A percentile compares a stretch with the other conserved stretches of the same genome.
Evolutionary conservation across 768 basidiomycete genomes (phyloP).

Genomic region (Suillus americanus): DNA sequence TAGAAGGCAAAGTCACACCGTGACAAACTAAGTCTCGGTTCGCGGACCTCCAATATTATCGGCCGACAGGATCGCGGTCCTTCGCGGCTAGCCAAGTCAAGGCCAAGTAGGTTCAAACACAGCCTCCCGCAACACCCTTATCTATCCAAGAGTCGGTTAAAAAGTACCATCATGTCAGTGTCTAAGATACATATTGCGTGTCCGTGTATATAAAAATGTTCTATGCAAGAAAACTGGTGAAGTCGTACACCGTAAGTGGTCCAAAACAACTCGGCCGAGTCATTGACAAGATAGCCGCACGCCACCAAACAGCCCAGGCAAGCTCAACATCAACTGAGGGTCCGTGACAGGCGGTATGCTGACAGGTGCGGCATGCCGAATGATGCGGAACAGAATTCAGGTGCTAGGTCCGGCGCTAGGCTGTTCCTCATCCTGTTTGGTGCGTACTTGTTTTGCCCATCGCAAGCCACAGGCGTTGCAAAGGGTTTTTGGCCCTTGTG

Average conservation of each 20-base stretch:
- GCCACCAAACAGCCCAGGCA: not conserved
- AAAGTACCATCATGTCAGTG: not conserved
- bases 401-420: slow-evolving; percentile 21
- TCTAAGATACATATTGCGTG: slow-evolving; percentile 7
- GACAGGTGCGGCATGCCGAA: not conserved
- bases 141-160: too few species aligned
- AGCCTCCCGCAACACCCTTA: not conserved
- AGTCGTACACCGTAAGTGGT: not conserved
- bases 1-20: too few species aligned
- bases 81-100: not conserved
- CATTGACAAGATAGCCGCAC: not conserved
- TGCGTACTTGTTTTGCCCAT: slow-evolving; percentile 80
- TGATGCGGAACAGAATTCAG: slow-evolving; percentile 10
- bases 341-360: not conserved
- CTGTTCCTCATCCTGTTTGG: slow-evolving; percentile 35
- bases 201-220: slow-evolving; percentile 10
- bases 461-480: slow-evolving; percentile 96
- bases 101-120: not conserved
- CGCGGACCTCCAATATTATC: not conserved
- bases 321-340: not conserved
- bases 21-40: too few species aligned
- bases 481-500: slow-evolving; percentile 93
- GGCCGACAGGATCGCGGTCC: not conserved
- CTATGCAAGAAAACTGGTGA: slow-evolving; percentile 16
- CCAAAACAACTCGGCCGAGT: not conserved